phyloP scores from a whole-genome alignment of 225 moss, liverwort and hornwort genomes.

The Pseudisothecium myosuroides region DNA sequence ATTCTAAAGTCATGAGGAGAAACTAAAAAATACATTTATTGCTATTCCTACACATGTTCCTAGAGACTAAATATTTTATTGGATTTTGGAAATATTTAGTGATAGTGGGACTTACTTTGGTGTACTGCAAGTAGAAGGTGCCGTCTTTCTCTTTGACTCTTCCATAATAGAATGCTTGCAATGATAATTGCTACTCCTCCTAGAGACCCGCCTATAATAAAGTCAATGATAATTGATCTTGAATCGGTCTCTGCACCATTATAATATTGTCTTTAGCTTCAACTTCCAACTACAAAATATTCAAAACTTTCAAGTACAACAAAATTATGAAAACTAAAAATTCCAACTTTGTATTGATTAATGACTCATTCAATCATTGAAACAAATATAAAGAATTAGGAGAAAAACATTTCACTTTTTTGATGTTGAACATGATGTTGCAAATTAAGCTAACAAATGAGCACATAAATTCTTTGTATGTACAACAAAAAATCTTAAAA shows the following conservation, averaged over 20 bases:
- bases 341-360: neutral
- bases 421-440: neutral
- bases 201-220: neutral
- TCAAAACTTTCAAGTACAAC: neutral
- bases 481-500: neutral
- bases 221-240: neutral
- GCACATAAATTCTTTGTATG: rapidly evolving
- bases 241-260: neutral
- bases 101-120: neutral
- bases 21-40: no score
- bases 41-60: no score
- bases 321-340: neutral
- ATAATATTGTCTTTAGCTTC: neutral
- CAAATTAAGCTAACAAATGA: neutral
- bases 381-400: neutral
- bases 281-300: neutral
- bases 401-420: neutral
- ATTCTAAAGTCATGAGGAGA: neutral
- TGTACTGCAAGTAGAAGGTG: neutral
- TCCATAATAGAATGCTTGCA: neutral
- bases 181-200: neutral
- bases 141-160: neutral
- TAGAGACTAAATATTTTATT: neutral
- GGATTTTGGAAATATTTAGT: neutral
- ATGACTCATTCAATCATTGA: neutral